Evolutionary conservation across 2,329 filamentous ascomycete genomes (phyloP).

Genomic region (Colletotrichum falcatum): DNA sequence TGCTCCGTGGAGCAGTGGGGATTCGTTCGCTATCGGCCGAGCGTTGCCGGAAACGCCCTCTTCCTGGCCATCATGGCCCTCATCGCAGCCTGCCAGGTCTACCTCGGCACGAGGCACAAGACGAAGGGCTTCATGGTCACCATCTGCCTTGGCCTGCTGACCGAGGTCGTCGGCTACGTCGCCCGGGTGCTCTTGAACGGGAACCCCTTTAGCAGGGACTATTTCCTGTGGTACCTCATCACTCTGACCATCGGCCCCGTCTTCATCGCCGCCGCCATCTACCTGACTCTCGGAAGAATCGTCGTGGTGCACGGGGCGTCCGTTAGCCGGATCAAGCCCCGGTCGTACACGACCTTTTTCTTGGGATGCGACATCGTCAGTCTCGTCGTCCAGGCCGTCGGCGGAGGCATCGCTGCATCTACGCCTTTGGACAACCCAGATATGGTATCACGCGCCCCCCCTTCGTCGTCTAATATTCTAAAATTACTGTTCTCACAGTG

Average conservation of each 20-base stretch:
- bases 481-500: not conserved
- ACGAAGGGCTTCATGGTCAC: not conserved
- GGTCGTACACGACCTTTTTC: conserved; percentile 19
- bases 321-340: conserved; percentile 28
- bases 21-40: conserved; percentile 8
- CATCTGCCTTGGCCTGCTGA: conserved; percentile 44
- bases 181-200: conserved; percentile 40
- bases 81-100: not conserved
- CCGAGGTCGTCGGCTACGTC: conserved; percentile 44
- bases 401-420: conserved; percentile 20
- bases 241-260: conserved; percentile 45
- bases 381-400: conserved; percentile 16
- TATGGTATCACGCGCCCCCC: conserved; percentile 4
- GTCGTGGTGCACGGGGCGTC: conserved; percentile 42
- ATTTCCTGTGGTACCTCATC: conserved; percentile 40
- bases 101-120: not conserved
- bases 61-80: not conserved
- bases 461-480: not conserved
- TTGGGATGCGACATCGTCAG: conserved; percentile 23
- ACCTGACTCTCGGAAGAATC: conserved; percentile 44
- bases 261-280: conserved; percentile 45
- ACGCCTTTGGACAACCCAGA: conserved; percentile 17
- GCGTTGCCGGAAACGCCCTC: not conserved
- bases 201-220: conserved; percentile 26
- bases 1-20: conserved; percentile 10